Base-by-base conservation (phyloP, 306 rosid genomes). In the Erythrophleum fordii region DNA sequence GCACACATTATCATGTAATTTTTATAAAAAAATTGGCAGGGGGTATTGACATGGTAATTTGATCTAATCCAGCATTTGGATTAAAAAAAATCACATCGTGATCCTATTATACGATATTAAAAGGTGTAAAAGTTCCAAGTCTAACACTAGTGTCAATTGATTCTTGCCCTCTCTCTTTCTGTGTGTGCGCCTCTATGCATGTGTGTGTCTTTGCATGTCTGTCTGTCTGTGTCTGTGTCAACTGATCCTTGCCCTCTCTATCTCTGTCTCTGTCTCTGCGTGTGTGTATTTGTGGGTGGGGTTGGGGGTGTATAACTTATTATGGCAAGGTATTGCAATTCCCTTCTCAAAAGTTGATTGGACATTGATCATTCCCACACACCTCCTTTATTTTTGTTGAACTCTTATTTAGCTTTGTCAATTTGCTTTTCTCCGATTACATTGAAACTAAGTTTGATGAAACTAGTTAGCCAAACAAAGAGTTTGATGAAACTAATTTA, bases 401-500 rank as follows among this genome's bases (percentile, higher is more conserved):
- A 3, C 6, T 10, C 29, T 66, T 37, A 11, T n/a, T 5, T 39
- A 65, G 25, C 29, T 35, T n/a, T 66, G 10, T 66, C 48, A 11
- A 4, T 5, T 65, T 8, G 5, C 34, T 64, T 35, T 10, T 18
- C 51, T 58, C 48, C n/a, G 22, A 39, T 77, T 37, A 7, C 22
- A 20, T 4, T 20, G 12, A 26, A 3, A n/a, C 26, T 17, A 69
- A n/a, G 29, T 35, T 39, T 66, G 11, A 41, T 71, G 59, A 72
- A 73, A 44, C 75, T 72, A 11, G 23, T 5, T 12, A 14, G 34
- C 23, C 16, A 56, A 58, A 25, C n/a, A 22, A 23, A 25, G 61
- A n/a, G n/a, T n/a, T 20, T 39, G 8, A 46, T 69, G 59, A 72
- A 77, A 56, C 70, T 77, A 17, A 65, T 16, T 29, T n/a, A n/a